Evolutionary conservation across 352 stramenopile genomes (phyloP).

Genomic region (Globisporangium ultimum): DNA sequence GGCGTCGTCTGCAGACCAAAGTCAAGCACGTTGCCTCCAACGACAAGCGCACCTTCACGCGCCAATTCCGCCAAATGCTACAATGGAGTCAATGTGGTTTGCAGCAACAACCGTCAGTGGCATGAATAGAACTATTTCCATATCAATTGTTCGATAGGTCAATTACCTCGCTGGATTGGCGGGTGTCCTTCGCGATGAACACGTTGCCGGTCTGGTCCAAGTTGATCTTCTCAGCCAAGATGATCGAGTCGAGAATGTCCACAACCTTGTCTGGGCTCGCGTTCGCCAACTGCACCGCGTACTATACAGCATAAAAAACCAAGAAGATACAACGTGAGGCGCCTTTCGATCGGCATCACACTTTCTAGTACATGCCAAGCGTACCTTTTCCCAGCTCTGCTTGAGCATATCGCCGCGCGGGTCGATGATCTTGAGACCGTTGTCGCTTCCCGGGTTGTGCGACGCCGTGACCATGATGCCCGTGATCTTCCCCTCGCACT

Average conservation of each 20-base stretch:
- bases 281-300: constrained; percentile 82
- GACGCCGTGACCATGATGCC: constrained; percentile 95
- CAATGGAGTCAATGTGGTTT: not conserved
- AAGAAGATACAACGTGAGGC: constrained; percentile 3
- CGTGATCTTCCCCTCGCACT: constrained; percentile 77
- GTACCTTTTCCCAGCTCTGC: constrained; percentile 83
- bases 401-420: constrained; percentile 92
- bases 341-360: not conserved
- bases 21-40: constrained; percentile 90
- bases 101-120: too few relatives aligned
- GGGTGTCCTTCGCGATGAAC: constrained; percentile 93
- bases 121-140: not conserved
- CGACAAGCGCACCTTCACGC: constrained; percentile 84
- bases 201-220: constrained; percentile 81
- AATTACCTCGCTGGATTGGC: constrained; percentile 70
- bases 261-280: constrained; percentile 75
- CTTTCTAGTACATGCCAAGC: not conserved
- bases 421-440: constrained; percentile 94
- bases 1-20: constrained; percentile 97
- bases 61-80: constrained; percentile 83
- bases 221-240: constrained; percentile 76
- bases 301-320: constrained; percentile 19
- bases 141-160: not conserved
- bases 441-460: constrained; percentile 91
- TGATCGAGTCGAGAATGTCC: constrained; percentile 74